Evolutionary conservation across 139 green algal species (phyloP).

Genomic region (Raphidocelis subcapitata): DNA sequence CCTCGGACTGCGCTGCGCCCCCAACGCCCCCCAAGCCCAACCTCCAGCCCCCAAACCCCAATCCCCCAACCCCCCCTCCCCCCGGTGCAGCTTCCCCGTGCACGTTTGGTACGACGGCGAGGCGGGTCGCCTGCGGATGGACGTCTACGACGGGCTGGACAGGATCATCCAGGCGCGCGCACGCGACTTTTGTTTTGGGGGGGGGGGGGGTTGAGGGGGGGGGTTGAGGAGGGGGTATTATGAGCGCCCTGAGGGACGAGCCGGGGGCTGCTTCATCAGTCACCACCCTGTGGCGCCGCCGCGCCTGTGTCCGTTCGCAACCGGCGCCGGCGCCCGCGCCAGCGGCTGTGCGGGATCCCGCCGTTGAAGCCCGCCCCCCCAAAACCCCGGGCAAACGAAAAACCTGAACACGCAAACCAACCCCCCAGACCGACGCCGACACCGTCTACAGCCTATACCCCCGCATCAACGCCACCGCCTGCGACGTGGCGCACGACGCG

Average conservation of each 20-base stretch:
- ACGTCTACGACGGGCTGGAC: constrained; percentile 40
- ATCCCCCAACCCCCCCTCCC: too few relatives aligned
- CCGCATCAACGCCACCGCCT: constrained; percentile 24
- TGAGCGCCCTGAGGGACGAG: too few relatives aligned
- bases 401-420: too few relatives aligned
- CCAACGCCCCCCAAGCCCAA: neutral
- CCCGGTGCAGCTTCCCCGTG: constrained; percentile 31
- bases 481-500: constrained; percentile 18
- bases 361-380: neutral
- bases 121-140: constrained; percentile 8
- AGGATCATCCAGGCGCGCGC: constrained; percentile 9
- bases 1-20: neutral
- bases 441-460: constrained; percentile 35
- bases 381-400: too few relatives aligned
- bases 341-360: too few relatives aligned
- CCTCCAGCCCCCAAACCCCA: neutral
- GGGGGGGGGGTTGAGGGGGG: neutral
- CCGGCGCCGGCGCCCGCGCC: too few relatives aligned
- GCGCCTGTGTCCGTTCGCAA: too few relatives aligned
- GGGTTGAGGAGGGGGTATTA: too few relatives aligned
- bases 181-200: too few relatives aligned
- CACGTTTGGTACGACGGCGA: constrained; percentile 30
- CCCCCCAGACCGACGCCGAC: neutral
- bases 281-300: too few relatives aligned
- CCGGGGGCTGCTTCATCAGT: neutral